Evolutionary conservation across 2,329 filamentous ascomycete genomes (phyloP).

Genomic region (Hirsutella minnesotensis): DNA sequence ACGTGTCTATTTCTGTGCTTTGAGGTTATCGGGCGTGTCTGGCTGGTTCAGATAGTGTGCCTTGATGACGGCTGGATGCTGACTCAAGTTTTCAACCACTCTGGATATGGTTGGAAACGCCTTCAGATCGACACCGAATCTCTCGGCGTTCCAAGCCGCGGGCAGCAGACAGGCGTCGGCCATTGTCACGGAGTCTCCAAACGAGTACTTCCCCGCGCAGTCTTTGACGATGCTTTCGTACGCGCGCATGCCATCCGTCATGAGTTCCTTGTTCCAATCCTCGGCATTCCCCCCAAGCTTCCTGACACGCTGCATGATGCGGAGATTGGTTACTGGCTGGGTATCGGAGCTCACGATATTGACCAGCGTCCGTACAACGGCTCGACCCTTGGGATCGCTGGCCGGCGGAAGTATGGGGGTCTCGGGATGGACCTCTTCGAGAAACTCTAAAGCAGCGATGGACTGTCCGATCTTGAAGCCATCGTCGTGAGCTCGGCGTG

Average conservation of each 20-base stretch:
- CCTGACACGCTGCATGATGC: constrained; percentile 36
- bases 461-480: constrained; percentile 41
- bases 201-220: constrained; percentile 37
- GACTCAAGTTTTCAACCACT: constrained; percentile 33
- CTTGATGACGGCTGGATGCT: constrained; percentile 36
- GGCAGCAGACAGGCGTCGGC: constrained; percentile 48
- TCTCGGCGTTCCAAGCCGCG: constrained; percentile 43
- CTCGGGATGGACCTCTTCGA: constrained; percentile 41
- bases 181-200: constrained; percentile 42
- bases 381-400: constrained; percentile 27
- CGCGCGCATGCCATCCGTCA: constrained; percentile 39
- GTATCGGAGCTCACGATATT: constrained; percentile 43
- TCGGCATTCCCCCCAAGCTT: constrained; percentile 28
- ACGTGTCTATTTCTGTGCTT: not conserved
- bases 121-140: constrained; percentile 39
- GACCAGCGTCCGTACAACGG: constrained; percentile 39
- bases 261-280: constrained; percentile 39
- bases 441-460: constrained; percentile 47
- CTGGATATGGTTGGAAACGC: constrained; percentile 33
- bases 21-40: constrained; percentile 25
- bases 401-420: constrained; percentile 36
- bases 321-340: constrained; percentile 48
- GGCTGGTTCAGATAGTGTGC: constrained; percentile 42
- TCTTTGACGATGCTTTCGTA: constrained; percentile 34
- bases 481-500: constrained; percentile 14